These are phyloP conservation scores for Fusarium tjaetaba DNA, from an alignment of 2,329 filamentous ascomycete species.

Conservation along the genomic window DNA sequence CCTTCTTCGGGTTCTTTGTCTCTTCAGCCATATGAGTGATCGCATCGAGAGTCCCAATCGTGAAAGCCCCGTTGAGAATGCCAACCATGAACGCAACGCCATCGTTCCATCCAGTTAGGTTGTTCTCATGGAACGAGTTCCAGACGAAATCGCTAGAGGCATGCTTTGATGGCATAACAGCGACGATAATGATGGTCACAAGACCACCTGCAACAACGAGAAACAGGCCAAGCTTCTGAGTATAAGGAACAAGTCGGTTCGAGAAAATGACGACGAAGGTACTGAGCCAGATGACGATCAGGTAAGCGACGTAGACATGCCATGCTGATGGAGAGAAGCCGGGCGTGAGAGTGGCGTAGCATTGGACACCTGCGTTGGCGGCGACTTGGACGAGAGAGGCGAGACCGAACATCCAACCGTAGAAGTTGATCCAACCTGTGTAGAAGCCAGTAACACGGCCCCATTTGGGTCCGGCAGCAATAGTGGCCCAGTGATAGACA, in stretches of 20 bases:
- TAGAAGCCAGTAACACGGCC: constrained; percentile 40
- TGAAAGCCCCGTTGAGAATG: constrained; percentile 39
- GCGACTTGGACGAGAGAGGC: constrained; percentile 40
- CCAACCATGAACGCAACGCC: constrained; percentile 42
- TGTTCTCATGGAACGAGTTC: constrained; percentile 39
- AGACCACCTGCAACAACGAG: constrained; percentile 38
- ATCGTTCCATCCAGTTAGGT: constrained; percentile 39
- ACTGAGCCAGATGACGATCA: constrained; percentile 37
- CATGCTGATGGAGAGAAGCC: constrained; percentile 27
- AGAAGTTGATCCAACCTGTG: constrained; percentile 43
- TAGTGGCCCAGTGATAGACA: constrained; percentile 42
- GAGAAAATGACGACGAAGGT: constrained; percentile 32
- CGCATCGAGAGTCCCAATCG: constrained; percentile 38
- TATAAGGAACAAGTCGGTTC: constrained; percentile 39
- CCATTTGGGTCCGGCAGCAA: constrained; percentile 39
- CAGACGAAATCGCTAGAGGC: constrained; percentile 38
- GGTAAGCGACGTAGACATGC: constrained; percentile 41
- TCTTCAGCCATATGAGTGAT: constrained; percentile 44
- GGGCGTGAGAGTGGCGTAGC: constrained; percentile 35
- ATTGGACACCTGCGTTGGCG: constrained; percentile 38
- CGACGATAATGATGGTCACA: constrained; percentile 37
- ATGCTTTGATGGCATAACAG: constrained; percentile 34
- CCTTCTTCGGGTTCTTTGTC: constrained; percentile 26
- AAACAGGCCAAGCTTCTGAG: constrained; percentile 37
- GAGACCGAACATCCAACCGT: constrained; percentile 44